phyloP scores from a whole-genome alignment of 129 eudicot species.

The Helichrysum umbraculigerum region DNA sequence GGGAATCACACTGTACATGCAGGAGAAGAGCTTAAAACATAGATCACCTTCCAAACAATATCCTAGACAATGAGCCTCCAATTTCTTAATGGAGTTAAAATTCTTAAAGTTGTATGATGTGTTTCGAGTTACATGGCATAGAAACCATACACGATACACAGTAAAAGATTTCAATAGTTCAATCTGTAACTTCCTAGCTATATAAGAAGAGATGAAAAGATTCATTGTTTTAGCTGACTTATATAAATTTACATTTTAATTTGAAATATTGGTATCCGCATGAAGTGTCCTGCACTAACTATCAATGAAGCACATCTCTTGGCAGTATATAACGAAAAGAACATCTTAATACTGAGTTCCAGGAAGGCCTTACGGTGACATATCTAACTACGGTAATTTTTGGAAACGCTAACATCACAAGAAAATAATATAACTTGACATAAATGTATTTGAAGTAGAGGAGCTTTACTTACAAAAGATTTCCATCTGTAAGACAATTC shows the following conservation, averaged over 20 bases:
- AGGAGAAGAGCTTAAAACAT: neutral
- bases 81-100: neutral
- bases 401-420: no score
- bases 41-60: conserved; percentile 1
- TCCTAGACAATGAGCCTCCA: neutral
- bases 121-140: conserved; percentile 2
- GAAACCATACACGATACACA: neutral
- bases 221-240: neutral
- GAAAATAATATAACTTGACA: no score
- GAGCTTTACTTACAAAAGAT: conserved; percentile 73
- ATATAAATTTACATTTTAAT: neutral
- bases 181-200: neutral
- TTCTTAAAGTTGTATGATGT: neutral
- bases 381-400: no score
- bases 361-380: no score
- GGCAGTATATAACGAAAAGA: no score
- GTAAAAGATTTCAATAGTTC: neutral
- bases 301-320: neutral
- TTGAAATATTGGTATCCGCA: neutral
- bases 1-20: neutral
- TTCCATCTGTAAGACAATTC: conserved; percentile 75
- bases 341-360: no score
- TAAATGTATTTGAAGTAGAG: conserved; percentile 2
- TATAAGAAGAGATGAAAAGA: neutral
- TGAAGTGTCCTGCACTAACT: neutral